phyloP scores from a whole-genome alignment of 305 asterid genomes.

The Solanum hybrid region DNA sequence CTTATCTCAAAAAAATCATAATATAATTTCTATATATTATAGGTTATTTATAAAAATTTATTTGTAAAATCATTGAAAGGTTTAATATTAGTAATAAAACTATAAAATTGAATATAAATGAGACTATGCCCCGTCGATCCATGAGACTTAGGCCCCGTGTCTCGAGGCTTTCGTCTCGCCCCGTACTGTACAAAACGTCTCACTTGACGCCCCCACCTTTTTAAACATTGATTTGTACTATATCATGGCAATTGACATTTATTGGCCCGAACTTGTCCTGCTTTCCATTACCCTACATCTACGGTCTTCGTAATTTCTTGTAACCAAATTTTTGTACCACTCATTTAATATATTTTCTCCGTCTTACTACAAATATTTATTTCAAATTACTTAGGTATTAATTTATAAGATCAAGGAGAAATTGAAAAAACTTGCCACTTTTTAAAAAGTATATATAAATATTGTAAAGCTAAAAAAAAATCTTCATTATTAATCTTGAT shows the following conservation, averaged over 20 bases:
- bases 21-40: no score
- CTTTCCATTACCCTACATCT: not conserved
- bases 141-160: fast-evolving
- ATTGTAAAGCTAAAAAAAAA: no score
- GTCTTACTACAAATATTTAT: no score
- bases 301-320: not conserved
- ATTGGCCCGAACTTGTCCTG: not conserved
- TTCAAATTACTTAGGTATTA: not conserved
- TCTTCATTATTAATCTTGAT: no score
- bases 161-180: fast-evolving
- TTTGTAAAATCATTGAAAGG: no score
- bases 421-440: not conserved
- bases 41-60: no score
- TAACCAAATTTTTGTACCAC: not conserved
- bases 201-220: fast-evolving
- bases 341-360: not conserved
- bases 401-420: not conserved
- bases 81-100: no score
- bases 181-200: no score
- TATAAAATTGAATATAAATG: no score
- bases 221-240: not conserved
- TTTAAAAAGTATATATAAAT: not conserved
- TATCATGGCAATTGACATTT: not conserved
- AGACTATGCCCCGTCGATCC: no score
- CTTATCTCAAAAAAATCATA: no score